These are phyloP conservation scores for Coprinopsis cinerea DNA, from an alignment of 768 basidiomycete species.

Conservation along the genomic window DNA sequence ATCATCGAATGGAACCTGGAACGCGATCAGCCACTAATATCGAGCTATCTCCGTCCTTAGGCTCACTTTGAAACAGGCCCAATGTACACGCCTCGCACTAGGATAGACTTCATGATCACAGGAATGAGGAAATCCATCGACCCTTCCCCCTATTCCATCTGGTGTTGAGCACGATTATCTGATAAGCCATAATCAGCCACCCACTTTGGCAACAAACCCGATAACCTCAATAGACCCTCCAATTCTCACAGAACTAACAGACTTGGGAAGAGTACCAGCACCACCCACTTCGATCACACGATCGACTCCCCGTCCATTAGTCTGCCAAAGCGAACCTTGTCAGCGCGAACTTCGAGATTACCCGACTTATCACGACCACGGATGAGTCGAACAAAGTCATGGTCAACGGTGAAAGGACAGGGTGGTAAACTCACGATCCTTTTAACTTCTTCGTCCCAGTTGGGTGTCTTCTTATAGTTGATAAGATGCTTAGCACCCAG, in stretches of 20 bases:
- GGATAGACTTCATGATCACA: conserved; percentile 34
- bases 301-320: conserved; percentile 32
- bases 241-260: conserved; percentile 30
- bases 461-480: conserved; percentile 52
- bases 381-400: background rate
- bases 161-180: background rate
- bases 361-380: no score
- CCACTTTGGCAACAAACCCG: conserved; percentile 42
- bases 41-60: no score
- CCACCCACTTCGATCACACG: conserved; percentile 47
- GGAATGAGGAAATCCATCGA: conserved; percentile 23
- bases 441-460: conserved; percentile 52
- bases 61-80: conserved; percentile 48
- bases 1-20: conserved; percentile 49
- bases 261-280: conserved; percentile 41
- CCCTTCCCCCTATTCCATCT: conserved; percentile 8
- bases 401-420: background rate
- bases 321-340: conserved; percentile 19
- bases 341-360: no score
- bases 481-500: conserved; percentile 52
- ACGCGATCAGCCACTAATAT: no score
- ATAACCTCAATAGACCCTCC: conserved; percentile 46
- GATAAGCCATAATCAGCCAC: background rate
- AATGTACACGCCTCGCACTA: conserved; percentile 46
- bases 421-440: conserved; percentile 35